Evolutionary conservation across 2,329 filamentous ascomycete genomes (phyloP).

Genomic region (Aspergillus ruber): DNA sequence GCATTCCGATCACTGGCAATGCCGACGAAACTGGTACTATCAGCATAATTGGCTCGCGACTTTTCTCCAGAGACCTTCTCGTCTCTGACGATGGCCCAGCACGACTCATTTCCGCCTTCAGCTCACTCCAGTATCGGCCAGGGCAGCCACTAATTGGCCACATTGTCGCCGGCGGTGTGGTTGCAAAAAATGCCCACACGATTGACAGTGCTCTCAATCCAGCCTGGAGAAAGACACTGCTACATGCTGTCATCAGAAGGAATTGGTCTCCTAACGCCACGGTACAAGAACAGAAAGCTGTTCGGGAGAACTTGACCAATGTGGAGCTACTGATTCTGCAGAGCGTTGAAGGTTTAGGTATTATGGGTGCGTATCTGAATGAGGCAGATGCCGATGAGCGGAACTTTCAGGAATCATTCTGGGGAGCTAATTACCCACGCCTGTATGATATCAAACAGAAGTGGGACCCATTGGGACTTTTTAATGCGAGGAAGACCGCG

Average conservation of each 20-base stretch:
- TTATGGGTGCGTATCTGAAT: conserved; percentile 32
- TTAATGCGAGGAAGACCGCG: conserved; percentile 17
- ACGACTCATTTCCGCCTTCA: conserved; percentile 34
- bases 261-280: conserved; percentile 9
- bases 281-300: conserved; percentile 23
- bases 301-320: conserved; percentile 30
- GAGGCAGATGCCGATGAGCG: conserved; percentile 37
- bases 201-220: not conserved
- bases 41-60: conserved; percentile 22
- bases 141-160: conserved; percentile 19
- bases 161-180: conserved; percentile 30
- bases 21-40: conserved; percentile 18
- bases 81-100: conserved; percentile 14
- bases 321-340: conserved; percentile 19
- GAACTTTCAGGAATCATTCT: conserved; percentile 35
- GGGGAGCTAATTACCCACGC: conserved; percentile 28
- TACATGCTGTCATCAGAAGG: conserved; percentile 29
- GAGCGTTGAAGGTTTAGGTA: conserved; percentile 12
- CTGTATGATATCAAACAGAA: conserved; percentile 25
- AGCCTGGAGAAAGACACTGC: conserved; percentile 26
- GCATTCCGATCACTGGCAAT: conserved; percentile 13
- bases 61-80: conserved; percentile 28
- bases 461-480: conserved; percentile 26
- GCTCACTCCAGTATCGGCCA: conserved; percentile 5
- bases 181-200: conserved; percentile 21